These are phyloP conservation scores for Glaciozyma antarctica DNA, from an alignment of 768 basidiomycete genomes.

Conservation along the genomic window DNA sequence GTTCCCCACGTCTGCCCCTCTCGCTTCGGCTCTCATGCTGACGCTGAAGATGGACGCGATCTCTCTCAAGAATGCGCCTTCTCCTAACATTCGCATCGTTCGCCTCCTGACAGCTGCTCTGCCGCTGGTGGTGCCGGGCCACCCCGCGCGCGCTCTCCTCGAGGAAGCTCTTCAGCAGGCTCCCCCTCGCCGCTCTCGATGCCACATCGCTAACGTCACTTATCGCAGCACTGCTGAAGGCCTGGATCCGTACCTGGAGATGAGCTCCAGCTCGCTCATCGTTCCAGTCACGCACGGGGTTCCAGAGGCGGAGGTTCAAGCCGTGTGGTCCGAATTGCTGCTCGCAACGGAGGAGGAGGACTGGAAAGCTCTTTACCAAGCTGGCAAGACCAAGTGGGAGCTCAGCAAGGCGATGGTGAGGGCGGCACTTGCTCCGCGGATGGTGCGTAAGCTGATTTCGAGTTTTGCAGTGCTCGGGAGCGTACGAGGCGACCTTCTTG, in stretches of 20 bases:
- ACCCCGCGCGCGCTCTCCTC: not conserved
- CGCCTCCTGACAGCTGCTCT: constrained; percentile 2
- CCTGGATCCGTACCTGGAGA: constrained; percentile 25
- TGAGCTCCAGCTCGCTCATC: constrained; percentile 21
- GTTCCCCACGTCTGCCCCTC: too few relatives aligned
- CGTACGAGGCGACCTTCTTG: constrained; percentile 27
- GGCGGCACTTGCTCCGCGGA: not conserved
- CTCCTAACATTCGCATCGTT: constrained; percentile 6
- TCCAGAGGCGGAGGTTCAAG: not conserved
- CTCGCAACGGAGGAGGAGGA: constrained; percentile 15
- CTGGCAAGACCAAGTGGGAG: constrained; percentile 13
- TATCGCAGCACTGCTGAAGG: constrained; percentile 2
- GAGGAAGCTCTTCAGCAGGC: too few relatives aligned
- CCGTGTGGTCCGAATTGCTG: constrained; percentile 21
- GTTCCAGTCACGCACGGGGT: constrained; percentile 3
- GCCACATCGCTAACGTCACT: constrained; percentile 8
- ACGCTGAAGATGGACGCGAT: too few relatives aligned
- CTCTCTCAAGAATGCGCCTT: not conserved
- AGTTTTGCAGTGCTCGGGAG: constrained; percentile 27
- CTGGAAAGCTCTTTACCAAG: constrained; percentile 19
- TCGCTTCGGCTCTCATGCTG: too few relatives aligned
- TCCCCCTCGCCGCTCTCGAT: not conserved
- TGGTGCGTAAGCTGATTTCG: not conserved
- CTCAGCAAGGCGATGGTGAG: constrained; percentile 18
- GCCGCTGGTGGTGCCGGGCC: not conserved